Percentiles rank a stretch among this genome's conserved stretches.
These are phyloP conservation scores for Escallonia rubra DNA, from an alignment of 129 eudicot genomes.

Conservation along the genomic window DNA sequence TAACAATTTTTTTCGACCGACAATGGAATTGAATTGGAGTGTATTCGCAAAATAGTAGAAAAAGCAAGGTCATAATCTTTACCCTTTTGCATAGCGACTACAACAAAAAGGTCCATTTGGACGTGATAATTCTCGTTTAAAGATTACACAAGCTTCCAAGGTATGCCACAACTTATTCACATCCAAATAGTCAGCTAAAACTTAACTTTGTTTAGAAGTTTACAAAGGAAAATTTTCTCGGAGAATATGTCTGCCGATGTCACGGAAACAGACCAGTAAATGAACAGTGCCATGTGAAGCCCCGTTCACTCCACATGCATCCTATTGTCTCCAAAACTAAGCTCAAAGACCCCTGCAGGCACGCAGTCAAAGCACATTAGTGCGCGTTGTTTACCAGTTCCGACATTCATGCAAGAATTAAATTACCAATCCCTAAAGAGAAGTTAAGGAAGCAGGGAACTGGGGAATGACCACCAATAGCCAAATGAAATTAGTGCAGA, in stretches of 20 bases:
- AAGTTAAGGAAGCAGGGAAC: too few species aligned
- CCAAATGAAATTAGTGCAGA: neutral
- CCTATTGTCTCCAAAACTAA: neutral
- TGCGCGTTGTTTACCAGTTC: neutral
- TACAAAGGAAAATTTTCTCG: neutral
- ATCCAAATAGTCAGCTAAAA: neutral
- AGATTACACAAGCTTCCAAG: too few species aligned
- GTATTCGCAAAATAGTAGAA: too few species aligned
- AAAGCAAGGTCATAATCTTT: too few species aligned
- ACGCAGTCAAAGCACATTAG: constrained; percentile 3
- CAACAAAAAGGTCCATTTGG: too few species aligned
- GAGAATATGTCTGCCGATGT: neutral
- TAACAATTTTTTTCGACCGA: too few species aligned
- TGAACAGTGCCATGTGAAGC: neutral
- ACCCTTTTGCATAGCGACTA: too few species aligned
- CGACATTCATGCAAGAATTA: neutral
- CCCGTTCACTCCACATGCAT: constrained; percentile 1
- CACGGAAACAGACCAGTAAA: neutral
- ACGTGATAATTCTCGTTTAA: too few species aligned
- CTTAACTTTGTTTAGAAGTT: neutral
- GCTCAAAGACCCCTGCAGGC: constrained; percentile 31
- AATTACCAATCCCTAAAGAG: neutral
- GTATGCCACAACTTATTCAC: too few species aligned
- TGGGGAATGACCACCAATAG: too few species aligned
- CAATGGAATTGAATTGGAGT: too few species aligned